phyloP scores from a whole-genome alignment of 345 rosid genomes.

The Sisymbrium altissimum region DNA sequence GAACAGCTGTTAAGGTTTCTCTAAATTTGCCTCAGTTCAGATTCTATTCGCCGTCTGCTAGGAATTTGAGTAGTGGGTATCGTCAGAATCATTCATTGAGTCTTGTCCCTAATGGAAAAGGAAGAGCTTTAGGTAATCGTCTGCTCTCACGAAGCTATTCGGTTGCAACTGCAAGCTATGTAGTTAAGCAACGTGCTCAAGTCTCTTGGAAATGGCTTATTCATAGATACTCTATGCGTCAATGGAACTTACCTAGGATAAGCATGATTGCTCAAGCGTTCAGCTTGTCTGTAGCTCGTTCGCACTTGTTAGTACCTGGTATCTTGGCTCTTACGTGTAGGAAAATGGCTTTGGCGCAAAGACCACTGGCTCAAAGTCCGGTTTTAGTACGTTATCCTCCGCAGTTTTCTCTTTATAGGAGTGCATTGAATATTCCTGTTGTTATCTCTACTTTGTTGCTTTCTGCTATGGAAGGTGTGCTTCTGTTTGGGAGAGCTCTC shows the following conservation, averaged over 20 bases:
- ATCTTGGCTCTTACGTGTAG: constrained; percentile 56
- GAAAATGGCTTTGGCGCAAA: constrained; percentile 59
- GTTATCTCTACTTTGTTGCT: constrained; percentile 45
- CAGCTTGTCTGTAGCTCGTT: constrained; percentile 66
- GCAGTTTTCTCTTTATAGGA: constrained; percentile 49
- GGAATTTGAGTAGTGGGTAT: constrained; percentile 32
- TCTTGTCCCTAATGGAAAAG: constrained; percentile 32
- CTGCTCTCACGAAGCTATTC: constrained; percentile 42
- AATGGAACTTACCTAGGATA: constrained; percentile 36
- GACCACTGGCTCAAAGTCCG: constrained; percentile 27
- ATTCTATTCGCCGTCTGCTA: constrained; percentile 27
- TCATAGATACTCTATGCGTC: constrained; percentile 35
- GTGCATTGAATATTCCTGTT: constrained; percentile 59
- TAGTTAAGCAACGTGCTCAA: constrained; percentile 46
- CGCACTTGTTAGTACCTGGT: constrained; percentile 59
- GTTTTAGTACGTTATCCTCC: constrained; percentile 46
- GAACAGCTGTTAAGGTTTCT: constrained; percentile 37
- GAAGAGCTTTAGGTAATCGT: constrained; percentile 18
- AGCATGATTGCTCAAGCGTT: constrained; percentile 72
- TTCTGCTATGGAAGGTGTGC: constrained; percentile 50
- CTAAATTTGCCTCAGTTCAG: constrained; percentile 41
- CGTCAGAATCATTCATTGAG: constrained; percentile 18
- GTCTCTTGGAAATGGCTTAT: constrained; percentile 61
- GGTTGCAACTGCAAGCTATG: constrained; percentile 37
- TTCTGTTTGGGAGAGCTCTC: constrained; percentile 65